Conservation (phyloP, 23 red algal species). For the Chondrus crispus region DNA sequence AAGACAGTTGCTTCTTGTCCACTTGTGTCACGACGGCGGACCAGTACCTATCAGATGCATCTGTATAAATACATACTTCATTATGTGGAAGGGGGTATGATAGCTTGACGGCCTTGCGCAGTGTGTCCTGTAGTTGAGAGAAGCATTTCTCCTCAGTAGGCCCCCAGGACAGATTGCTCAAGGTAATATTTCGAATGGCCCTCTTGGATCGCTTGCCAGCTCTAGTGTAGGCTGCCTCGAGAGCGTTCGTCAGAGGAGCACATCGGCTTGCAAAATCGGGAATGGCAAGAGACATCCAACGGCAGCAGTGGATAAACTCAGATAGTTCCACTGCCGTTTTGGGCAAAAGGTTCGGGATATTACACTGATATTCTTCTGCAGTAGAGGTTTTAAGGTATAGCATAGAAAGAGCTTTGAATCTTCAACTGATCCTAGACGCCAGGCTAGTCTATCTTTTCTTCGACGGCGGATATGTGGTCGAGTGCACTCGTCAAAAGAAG, state of each 20-base stretch:
- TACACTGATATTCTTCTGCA: too few relatives aligned
- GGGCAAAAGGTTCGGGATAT: too few relatives aligned
- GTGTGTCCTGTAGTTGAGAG: constrained; percentile 2
- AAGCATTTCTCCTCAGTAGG: too few relatives aligned
- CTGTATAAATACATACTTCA: constrained; percentile 12
- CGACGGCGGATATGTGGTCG: too few relatives aligned
- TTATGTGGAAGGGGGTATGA: background rate
- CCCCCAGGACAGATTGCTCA: background rate
- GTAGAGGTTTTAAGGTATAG: too few relatives aligned
- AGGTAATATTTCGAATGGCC: background rate
- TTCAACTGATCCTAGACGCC: too few relatives aligned
- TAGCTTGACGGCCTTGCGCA: background rate
- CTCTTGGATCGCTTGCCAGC: background rate
- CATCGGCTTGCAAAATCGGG: background rate
- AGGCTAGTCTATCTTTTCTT: too few relatives aligned
- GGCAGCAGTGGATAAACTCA: background rate
- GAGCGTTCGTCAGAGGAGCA: background rate
- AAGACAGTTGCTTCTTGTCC: background rate
- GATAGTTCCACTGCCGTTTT: background rate
- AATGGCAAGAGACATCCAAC: background rate
- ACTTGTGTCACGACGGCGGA: constrained; percentile 21
- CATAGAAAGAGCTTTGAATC: too few relatives aligned
- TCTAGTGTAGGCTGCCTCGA: background rate
- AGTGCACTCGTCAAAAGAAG: too few relatives aligned
- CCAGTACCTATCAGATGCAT: constrained; percentile 22